Conservation (phyloP, 1,139 yeast species). For the Scheffersomyces cryptocercus region DNA sequence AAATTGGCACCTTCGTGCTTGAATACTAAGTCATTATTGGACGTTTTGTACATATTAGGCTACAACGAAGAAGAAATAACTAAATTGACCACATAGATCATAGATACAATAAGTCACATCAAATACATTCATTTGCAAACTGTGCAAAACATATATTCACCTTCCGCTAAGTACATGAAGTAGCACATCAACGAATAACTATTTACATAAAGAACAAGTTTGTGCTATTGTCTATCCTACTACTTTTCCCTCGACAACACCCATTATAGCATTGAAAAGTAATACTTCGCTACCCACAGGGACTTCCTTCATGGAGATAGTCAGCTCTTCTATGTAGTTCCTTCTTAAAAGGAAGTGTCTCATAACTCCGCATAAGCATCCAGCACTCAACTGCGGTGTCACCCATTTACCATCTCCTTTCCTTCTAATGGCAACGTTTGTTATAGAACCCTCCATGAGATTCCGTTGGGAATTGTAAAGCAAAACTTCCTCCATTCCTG, state of each 20-base stretch:
- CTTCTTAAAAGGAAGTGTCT: constrained; percentile 64
- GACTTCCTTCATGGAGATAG: constrained; percentile 46
- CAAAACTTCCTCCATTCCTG: constrained; percentile 64
- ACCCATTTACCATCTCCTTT: constrained; percentile 56
- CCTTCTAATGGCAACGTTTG: constrained; percentile 70
- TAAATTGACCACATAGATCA: constrained; percentile 17
- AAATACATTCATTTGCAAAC: constrained; percentile 1
- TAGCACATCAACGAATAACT: constrained; percentile 1
- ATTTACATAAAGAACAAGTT: background rate
- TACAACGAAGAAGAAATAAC: constrained; percentile 60
- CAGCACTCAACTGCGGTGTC: constrained; percentile 75
- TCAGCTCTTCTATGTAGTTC: constrained; percentile 56
- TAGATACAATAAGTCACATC: background rate
- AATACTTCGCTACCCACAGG: constrained; percentile 65
- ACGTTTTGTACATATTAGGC: constrained; percentile 81
- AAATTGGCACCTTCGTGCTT: constrained; percentile 76
- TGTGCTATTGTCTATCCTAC: constrained; percentile 6
- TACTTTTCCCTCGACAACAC: constrained; percentile 69
- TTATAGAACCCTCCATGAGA: constrained; percentile 82
- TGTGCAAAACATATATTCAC: background rate
- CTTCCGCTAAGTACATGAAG: background rate
- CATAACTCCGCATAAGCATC: constrained; percentile 85
- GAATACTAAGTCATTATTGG: constrained; percentile 68
- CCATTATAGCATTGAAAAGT: constrained; percentile 80
- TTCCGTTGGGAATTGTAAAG: constrained; percentile 60